Evolutionary conservation across 371 early-diverging fungal genomes (phyloP), one percentile per base, ranked within the genome.

Genomic region (Actinomucor elegans): DNA sequence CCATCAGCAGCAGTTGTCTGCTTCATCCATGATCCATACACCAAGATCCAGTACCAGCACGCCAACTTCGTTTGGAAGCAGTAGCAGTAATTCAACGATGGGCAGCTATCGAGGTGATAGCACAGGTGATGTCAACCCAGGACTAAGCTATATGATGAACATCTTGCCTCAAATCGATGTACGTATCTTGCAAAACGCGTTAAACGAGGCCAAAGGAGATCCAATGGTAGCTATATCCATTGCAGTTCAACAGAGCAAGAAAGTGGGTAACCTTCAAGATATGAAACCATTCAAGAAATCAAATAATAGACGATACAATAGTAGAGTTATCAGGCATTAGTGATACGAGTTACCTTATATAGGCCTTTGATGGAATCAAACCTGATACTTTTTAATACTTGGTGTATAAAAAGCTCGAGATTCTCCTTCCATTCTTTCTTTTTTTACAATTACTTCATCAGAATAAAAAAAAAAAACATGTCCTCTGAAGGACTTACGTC

Each of bases 181-280:
- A 11, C 17, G 36, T 24, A 45, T 49, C 4, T 45, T 65, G 31
- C 40, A 52, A 32, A 40, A 43, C 8, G 56, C 59, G 5, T 34
- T 65, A 18, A 41, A 56, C 20, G 60, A 65, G 40, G 66, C 66
- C 0, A 55, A 59, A 35, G 66, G 66, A 9, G 66, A 65, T 23
- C 46, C 66, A 0, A 56, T 59, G 48, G 23, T 47, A 14, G 66
- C 60, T 5, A 60, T 65, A 5, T 52, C 60, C 0, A 42, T 60
- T 17, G 66, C 57, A 18, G 52, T 62, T 2, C 47, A 45, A 24
- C 32, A 38, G 20, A 44, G 20, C 11, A n/a, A n/a, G n/a, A n/a
- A n/a, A n/a, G n/a, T n/a, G n/a, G n/a, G n/a, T n/a, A n/a, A n/a
- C n/a, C n/a, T n/a, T n/a, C n/a, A n/a, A n/a, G n/a, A n/a, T n/a